A percentile compares a stretch with the other conserved stretches of the same genome.
Evolutionary conservation across 2,329 filamentous ascomycete genomes (phyloP).

Genomic region (Trichophyton simii): DNA sequence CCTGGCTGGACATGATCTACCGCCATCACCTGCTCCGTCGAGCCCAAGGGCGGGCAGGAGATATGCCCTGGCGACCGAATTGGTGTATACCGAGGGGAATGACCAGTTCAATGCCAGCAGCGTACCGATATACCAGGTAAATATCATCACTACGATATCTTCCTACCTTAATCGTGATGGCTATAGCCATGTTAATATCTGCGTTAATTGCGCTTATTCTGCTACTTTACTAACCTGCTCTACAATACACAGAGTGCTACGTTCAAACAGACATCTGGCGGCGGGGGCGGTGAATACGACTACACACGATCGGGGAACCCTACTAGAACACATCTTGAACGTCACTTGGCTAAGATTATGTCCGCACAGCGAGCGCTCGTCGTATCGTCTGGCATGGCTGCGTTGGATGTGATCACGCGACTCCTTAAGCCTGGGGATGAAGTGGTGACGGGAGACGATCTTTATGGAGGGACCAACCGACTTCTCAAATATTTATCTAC

Average conservation of each 20-base stretch:
- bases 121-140: constrained; percentile 84
- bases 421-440: constrained; percentile 86
- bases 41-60: constrained; percentile 74
- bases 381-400: constrained; percentile 94
- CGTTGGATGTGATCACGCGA: constrained; percentile 88
- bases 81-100: constrained; percentile 90
- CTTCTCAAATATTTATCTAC: constrained; percentile 82
- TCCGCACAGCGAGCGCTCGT: constrained; percentile 80
- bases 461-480: constrained; percentile 91
- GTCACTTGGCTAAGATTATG: constrained; percentile 98
- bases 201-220: not conserved
- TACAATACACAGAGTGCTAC: constrained; percentile 60
- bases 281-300: constrained; percentile 82
- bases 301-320: constrained; percentile 97
- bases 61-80: constrained; percentile 88
- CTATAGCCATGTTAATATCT: not conserved
- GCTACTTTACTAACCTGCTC: not conserved
- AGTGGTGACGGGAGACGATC: constrained; percentile 90
- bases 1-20: constrained; percentile 70
- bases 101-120: constrained; percentile 97
- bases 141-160: constrained; percentile 1
- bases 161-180: not conserved
- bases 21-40: constrained; percentile 84
- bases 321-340: constrained; percentile 87
- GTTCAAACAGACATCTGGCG: constrained; percentile 81